These are phyloP conservation scores for Tetrahymena borealis DNA, from an alignment of 73 alveolate species.

Conservation along the genomic window DNA sequence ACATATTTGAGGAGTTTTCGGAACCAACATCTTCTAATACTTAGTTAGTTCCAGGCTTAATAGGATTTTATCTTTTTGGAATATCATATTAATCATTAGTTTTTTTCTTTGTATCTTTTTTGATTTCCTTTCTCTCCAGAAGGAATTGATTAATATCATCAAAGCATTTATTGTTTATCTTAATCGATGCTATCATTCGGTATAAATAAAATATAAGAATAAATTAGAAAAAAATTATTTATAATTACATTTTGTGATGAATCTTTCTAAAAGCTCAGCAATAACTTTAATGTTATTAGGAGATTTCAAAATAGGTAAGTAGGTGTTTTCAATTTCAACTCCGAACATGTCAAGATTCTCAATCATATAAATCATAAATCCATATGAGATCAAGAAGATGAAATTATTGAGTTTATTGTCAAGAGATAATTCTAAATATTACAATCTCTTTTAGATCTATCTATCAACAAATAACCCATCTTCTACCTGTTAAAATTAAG, in stretches of 20 bases:
- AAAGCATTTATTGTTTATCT: neutral
- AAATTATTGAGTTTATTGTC: neutral
- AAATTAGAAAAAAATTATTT: neutral
- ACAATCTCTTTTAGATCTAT: neutral
- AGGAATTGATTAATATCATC: neutral
- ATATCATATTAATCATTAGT: neutral
- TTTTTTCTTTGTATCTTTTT: neutral
- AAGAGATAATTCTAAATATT: neutral
- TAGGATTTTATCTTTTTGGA: neutral
- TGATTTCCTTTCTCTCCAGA: neutral
- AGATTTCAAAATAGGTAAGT: neutral
- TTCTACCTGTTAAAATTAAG: too few relatives aligned
- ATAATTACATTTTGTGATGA: neutral
- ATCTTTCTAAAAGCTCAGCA: neutral
- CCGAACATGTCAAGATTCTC: neutral
- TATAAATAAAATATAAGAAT: neutral
- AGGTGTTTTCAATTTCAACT: neutral
- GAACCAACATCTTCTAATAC: neutral
- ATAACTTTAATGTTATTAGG: neutral
- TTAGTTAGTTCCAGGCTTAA: neutral
- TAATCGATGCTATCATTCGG: neutral
- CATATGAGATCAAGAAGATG: neutral
- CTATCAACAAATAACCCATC: neutral
- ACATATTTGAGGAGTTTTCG: neutral
- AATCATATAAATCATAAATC: neutral